These are phyloP conservation scores for Asparagopsis taxiformis DNA, from an alignment of 31 red algal species.

Conservation along the genomic window DNA sequence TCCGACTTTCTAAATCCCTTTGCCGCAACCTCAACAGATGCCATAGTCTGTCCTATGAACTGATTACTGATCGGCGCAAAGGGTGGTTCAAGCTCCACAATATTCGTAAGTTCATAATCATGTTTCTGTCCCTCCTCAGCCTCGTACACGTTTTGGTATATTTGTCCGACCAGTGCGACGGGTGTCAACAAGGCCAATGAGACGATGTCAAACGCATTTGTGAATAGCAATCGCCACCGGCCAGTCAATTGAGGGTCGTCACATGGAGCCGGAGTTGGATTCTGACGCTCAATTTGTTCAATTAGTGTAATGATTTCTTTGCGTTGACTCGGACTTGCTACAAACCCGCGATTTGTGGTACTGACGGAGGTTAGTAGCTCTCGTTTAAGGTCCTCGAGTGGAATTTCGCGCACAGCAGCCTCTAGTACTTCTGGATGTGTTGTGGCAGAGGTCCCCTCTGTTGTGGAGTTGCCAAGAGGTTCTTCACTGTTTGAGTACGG, in stretches of 20 bases:
- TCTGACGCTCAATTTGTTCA: conserved; percentile 44
- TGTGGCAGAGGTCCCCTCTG: not conserved
- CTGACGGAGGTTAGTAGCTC: conserved; percentile 17
- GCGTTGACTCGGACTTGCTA: conserved; percentile 1
- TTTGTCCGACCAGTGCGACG: conserved; percentile 34
- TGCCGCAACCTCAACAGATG: conserved; percentile 26
- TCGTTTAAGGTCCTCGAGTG: conserved; percentile 16
- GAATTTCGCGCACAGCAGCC: conserved; percentile 16
- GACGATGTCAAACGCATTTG: conserved; percentile 64
- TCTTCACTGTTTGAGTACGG: not conserved
- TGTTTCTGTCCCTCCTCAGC: not conserved
- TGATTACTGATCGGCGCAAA: conserved; percentile 41
- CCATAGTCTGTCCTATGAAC: conserved; percentile 39
- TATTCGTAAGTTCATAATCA: conserved; percentile 47
- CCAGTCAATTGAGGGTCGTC: conserved; percentile 15
- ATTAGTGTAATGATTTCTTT: conserved; percentile 28
- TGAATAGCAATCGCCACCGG: conserved; percentile 52
- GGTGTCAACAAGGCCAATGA: conserved; percentile 47
- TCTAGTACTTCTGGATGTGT: conserved; percentile 5
- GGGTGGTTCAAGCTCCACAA: conserved; percentile 58
- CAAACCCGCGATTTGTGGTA: conserved; percentile 38
- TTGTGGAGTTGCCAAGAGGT: not conserved
- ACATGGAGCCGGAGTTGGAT: conserved; percentile 6
- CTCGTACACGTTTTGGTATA: conserved; percentile 57
- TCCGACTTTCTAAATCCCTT: conserved; percentile 6